A percentile compares a stretch with the other conserved stretches of the same genome.
Conservation (phyloP, 495 filamentous ascomycete species). For the Aspergillus egyptiacus region DNA sequence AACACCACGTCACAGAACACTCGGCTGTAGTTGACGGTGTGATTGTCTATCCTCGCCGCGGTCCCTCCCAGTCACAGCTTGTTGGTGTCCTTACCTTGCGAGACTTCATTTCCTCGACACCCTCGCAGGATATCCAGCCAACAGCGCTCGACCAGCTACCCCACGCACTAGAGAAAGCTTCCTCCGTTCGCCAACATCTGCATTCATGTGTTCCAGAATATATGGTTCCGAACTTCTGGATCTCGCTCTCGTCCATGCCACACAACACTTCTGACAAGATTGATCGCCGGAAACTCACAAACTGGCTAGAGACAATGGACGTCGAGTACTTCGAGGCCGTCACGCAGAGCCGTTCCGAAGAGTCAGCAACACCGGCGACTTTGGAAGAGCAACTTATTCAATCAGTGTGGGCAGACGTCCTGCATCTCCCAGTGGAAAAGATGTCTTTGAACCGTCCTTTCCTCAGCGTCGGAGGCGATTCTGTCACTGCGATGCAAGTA, state of each 20-base stretch:
- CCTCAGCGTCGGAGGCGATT: constrained; percentile 29
- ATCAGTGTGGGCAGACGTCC: constrained; percentile 18
- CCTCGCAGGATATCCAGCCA: not conserved
- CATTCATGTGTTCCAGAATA: constrained; percentile 11
- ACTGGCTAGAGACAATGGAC: constrained; percentile 14
- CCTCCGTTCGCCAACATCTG: constrained; percentile 3
- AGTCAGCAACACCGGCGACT: not conserved
- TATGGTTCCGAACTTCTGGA: constrained; percentile 24
- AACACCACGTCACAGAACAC: constrained; percentile 23
- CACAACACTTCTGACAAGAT: constrained; percentile 38
- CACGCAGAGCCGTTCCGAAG: not conserved
- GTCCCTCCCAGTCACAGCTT: constrained; percentile 3
- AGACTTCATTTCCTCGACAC: not conserved
- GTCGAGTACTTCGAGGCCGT: not conserved
- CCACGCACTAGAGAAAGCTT: not conserved
- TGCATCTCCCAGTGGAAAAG: constrained; percentile 15
- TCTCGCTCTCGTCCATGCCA: constrained; percentile 23
- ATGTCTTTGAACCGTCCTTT: constrained; percentile 20
- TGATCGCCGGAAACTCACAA: constrained; percentile 23
- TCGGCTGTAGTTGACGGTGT: constrained; percentile 8
- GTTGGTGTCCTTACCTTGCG: constrained; percentile 9
- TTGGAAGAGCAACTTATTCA: constrained; percentile 8
- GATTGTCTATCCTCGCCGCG: constrained; percentile 9
- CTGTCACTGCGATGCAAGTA: constrained; percentile 55
- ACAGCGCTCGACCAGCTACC: not conserved